Base-by-base conservation (phyloP, 768 basidiomycete species). In the Phlegmacium glaucopus region DNA sequence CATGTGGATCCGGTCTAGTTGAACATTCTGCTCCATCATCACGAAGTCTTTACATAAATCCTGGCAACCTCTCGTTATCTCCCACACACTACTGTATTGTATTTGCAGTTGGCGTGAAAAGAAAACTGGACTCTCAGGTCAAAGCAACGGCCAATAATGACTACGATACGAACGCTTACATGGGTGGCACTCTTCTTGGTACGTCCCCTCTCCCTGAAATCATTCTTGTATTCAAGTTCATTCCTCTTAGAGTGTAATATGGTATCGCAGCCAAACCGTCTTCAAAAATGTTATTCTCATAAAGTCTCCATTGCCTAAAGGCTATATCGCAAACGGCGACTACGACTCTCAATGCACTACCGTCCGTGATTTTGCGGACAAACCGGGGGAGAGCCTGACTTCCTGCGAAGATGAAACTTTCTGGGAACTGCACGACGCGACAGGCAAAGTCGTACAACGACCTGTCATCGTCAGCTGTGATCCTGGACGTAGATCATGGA, bases 331-430 rank as follows among this genome's bases (percentile, higher is more conserved):
- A 4, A 68, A 67, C 4, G 83, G 82, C 1, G 59, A 82, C 55
- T 77, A 72, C 49, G 53, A 63, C 18, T 60, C 67, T 0, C 69
- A 78, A 37, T 86, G 83, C 58, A 54, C 61, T 15, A 56, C 70
- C 12, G 50, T 80, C 42, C 58, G 56, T 9, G 69, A 72, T 36
- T 40, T 49, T 12, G 59, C 58, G 3, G 49, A 51, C 17, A 27
- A 42, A 12, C 47, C 22, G 4, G 52, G 43, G 18, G 61, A 74
- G 44, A 62, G 60, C 9, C 67, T 76, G 52, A 70, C 69, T 45
- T 77, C 65, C 55, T 88, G 87, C 59, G 87, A 88, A 58, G 86
- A 88, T 54, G 78, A 70, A 26, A 64, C 69, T 2, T 79, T 82
- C 49, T 88, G 85, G 85, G 82, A 85, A 48, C 60, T 75, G n/a